Evolutionary conservation across 495 filamentous ascomycete genomes (phyloP), one percentile per base, ranked within the genome.

Genomic region (Pyrenula aspistea): DNA sequence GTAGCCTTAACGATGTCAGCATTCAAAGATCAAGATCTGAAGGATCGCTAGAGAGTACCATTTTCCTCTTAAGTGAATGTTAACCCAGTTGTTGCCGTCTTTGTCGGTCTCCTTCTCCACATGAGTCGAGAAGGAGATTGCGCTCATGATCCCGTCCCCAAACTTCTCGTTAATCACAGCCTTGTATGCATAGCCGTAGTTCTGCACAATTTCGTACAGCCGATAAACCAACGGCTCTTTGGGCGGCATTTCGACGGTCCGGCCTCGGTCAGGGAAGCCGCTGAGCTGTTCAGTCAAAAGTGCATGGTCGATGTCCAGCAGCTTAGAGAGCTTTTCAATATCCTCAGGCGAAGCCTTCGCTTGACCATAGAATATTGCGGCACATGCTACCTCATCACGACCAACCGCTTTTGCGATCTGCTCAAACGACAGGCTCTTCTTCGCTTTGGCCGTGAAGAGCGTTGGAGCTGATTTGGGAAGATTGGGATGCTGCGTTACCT

Each of bases 101-200:
- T 83, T 78, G 72, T 96, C 93, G 8, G 83, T 83, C 81, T 98
- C 93, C 79, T 96, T 96, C 73, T 96, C 89, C 12, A 98, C 88
- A 70, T 90, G 91, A 0, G 91, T 94, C 47, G 83, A 85, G 66
- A 98, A 98, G 4, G 84, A 81, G 67, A 98, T 96, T 0, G 92
- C 93, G 65, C 89, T 95, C 93, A 98, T 96, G 64, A 98, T 98
- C 0, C 93, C 93, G 71, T 98, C 93, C 0, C 93, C 93, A 73
- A 98, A 96, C 76, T 96, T 98, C 81, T 98, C 93, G 66, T 98
- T 98, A 68, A 98, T 68, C 10, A 98, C 77, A 4, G 90, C 92
- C 79, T 97, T 97, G 71, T 93, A 96, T 22, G 93, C 88, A 69
- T 94, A 93, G 3, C 93, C 93, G 66, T 97, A 98, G 67, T 95